Percentiles rank a stretch among this genome's conserved stretches.
These are phyloP conservation scores for Vigna reflexopilosa DNA, from an alignment of 306 rosid genomes.

Conservation along the genomic window DNA sequence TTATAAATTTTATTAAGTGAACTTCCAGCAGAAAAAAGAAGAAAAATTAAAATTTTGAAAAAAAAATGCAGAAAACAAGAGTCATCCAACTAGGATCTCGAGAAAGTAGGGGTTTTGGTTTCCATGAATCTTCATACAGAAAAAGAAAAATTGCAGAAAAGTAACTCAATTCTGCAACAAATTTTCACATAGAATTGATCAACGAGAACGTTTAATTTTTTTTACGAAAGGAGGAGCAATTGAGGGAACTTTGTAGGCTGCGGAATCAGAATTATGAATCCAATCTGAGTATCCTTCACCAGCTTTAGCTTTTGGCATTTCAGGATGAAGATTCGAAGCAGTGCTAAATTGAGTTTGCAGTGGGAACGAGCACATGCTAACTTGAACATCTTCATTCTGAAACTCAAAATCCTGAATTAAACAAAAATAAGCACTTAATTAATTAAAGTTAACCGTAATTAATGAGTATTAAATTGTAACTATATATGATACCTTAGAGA, in stretches of 20 bases:
- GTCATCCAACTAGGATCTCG: not conserved
- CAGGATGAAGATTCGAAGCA: constrained; percentile 13
- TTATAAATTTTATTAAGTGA: no score
- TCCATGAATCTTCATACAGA: not conserved
- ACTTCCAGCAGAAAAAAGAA: no score
- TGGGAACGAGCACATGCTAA: constrained; percentile 12
- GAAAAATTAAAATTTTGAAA: not conserved
- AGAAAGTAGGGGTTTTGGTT: not conserved
- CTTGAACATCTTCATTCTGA: constrained; percentile 40
- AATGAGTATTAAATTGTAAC: no score
- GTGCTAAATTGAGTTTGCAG: constrained; percentile 17
- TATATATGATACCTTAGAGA: constrained; percentile 53
- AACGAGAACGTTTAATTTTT: constrained; percentile 28
- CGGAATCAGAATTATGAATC: constrained; percentile 25
- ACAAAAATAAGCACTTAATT: not conserved
- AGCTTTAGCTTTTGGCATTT: constrained; percentile 29
- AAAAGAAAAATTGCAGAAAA: not conserved
- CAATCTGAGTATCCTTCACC: constrained; percentile 36
- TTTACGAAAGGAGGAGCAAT: constrained; percentile 41
- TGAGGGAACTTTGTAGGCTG: constrained; percentile 33
- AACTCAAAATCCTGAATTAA: constrained; percentile 44
- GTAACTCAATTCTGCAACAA: constrained; percentile 13
- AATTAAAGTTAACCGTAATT: not conserved
- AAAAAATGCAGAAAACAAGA: not conserved
- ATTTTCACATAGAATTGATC: not conserved